Conservation (phyloP, 176 grass and related monocot species). For the Oryza nivara region DNA sequence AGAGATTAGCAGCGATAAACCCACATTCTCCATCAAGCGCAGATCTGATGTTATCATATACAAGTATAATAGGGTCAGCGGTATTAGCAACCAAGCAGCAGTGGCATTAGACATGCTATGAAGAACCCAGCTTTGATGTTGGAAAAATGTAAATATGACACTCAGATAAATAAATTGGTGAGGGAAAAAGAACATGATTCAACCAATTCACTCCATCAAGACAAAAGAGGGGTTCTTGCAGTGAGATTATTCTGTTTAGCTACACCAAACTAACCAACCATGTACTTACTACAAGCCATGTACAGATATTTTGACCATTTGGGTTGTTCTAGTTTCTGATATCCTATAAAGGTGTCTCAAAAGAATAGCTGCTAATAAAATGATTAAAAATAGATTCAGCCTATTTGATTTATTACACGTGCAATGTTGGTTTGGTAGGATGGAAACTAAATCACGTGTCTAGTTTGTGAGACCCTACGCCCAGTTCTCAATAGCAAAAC, state of each 20-base stretch:
- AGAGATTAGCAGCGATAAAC: conserved; percentile 64
- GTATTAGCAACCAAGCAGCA: neutral
- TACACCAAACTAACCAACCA: neutral
- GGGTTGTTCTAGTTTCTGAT: neutral
- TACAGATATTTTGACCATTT: neutral
- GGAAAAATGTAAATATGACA: neutral
- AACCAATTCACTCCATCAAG: neutral
- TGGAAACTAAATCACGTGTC: neutral
- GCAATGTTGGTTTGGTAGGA: neutral
- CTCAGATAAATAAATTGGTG: neutral
- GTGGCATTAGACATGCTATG: neutral
- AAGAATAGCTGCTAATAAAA: neutral
- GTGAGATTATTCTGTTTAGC: neutral
- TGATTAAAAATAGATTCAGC: neutral
- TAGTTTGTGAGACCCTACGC: neutral
- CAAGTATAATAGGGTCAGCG: neutral
- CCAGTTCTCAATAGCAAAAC: neutral
- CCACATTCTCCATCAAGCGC: conserved; percentile 66
- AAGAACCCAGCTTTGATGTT: neutral
- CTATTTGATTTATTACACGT: neutral
- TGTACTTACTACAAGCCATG: neutral
- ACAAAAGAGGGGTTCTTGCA: neutral
- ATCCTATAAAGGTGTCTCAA: neutral
- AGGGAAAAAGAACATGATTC: neutral
- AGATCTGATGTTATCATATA: conserved; percentile 42